These are phyloP conservation scores for Pholiota conissans DNA, from an alignment of 768 basidiomycete genomes.

Conservation along the genomic window DNA sequence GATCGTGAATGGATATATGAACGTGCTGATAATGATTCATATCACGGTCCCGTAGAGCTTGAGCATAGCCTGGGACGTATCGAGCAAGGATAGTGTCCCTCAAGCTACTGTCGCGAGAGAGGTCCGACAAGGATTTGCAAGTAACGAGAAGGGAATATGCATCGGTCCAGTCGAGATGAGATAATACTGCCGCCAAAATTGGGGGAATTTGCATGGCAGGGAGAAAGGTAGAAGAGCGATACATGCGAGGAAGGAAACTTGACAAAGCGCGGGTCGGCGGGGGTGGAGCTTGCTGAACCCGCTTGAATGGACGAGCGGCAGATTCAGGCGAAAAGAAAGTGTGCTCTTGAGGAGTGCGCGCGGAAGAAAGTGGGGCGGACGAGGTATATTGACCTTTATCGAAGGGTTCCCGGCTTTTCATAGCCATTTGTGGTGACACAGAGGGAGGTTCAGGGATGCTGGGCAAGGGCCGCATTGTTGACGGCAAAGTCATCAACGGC, in stretches of 20 bases:
- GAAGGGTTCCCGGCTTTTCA: neutral
- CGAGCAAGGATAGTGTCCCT: slow-evolving; percentile 42
- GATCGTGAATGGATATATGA: slow-evolving; percentile 53
- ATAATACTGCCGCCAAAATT: slow-evolving; percentile 27
- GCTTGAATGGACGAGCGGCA: neutral
- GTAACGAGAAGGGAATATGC: slow-evolving; percentile 38
- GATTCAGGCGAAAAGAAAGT: neutral
- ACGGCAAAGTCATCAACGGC: neutral
- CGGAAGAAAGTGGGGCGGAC: neutral
- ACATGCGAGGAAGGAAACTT: slow-evolving; percentile 17
- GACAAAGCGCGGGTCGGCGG: slow-evolving; percentile 14
- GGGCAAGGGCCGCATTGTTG: slow-evolving; percentile 9
- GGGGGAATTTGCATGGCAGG: slow-evolving; percentile 20
- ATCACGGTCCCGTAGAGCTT: slow-evolving; percentile 42
- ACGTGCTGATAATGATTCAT: slow-evolving; percentile 43
- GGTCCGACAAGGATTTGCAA: slow-evolving; percentile 28
- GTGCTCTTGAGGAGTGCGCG: neutral
- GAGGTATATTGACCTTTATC: neutral
- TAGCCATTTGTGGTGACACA: neutral
- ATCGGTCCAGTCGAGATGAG: slow-evolving; percentile 38
- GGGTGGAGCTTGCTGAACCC: slow-evolving; percentile 8
- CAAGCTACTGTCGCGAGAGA: slow-evolving; percentile 29
- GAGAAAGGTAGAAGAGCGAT: slow-evolving; percentile 9
- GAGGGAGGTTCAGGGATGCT: slow-evolving; percentile 11
- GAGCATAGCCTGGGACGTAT: slow-evolving; percentile 59